These are phyloP conservation scores for Nematodospora valgi DNA, from an alignment of 805 yeast genomes.

Conservation along the genomic window DNA sequence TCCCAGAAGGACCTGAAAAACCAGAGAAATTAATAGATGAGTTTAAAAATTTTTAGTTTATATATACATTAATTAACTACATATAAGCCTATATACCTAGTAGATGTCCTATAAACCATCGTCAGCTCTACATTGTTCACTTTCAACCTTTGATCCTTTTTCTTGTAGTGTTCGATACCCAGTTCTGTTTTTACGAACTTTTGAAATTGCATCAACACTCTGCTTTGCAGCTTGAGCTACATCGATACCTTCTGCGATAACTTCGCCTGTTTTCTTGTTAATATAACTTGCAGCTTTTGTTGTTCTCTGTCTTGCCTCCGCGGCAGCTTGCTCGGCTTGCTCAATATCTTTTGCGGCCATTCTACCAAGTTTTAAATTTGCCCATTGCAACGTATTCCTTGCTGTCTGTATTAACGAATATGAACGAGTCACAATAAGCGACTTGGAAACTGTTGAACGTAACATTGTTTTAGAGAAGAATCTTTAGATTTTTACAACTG, in stretches of 20 bases:
- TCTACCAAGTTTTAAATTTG: constrained; percentile 8
- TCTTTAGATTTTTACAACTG: no score
- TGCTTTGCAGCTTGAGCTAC: constrained; percentile 10
- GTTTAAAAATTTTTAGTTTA: constrained; percentile 5
- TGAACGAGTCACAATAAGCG: constrained; percentile 1
- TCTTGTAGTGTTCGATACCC: constrained; percentile 42
- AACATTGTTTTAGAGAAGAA: no score
- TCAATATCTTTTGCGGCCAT: constrained; percentile 10
- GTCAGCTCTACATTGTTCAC: constrained; percentile 45
- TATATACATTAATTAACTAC: no score
- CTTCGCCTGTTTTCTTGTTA: constrained; percentile 18
- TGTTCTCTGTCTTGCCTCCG: neutral
- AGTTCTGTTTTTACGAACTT: constrained; percentile 20
- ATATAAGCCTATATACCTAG: no score
- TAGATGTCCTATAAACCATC: constrained; percentile 32
- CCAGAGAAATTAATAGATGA: constrained; percentile 8
- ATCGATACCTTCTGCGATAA: constrained; percentile 18
- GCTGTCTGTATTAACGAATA: constrained; percentile 5
- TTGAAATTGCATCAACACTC: constrained; percentile 19
- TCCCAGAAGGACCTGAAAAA: constrained; percentile 6
- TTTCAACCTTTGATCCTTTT: constrained; percentile 40
- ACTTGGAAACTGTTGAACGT: constrained; percentile 3
- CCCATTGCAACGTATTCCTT: constrained; percentile 3
- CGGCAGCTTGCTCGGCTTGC: constrained; percentile 7
- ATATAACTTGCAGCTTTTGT: constrained; percentile 13